Conservation (phyloP, 305 asterid species). For the Lippia alba region DNA sequence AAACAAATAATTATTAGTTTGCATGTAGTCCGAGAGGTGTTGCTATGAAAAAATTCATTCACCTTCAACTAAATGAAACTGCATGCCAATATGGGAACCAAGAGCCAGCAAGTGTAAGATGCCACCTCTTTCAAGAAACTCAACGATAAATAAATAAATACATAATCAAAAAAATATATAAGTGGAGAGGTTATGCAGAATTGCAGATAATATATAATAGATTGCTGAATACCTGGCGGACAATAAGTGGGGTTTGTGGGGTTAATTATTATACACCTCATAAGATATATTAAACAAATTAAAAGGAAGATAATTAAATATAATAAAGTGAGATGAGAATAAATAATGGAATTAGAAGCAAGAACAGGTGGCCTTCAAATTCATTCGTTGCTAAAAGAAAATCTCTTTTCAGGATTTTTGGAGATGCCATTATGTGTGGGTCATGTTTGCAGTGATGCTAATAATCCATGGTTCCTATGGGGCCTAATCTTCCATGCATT, state of each 20-base stretch:
- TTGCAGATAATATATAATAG: no score
- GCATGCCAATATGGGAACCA: slow-evolving; percentile 2
- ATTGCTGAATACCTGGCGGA: neutral
- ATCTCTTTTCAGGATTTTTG: neutral
- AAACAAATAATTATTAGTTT: no score
- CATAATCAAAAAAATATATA: neutral
- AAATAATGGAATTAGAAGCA: slow-evolving; percentile 10
- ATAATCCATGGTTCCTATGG: neutral
- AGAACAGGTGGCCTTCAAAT: slow-evolving; percentile 1
- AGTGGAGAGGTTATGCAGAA: neutral
- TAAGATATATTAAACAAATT: neutral
- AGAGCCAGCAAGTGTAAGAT: neutral
- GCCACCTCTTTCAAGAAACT: slow-evolving; percentile 1
- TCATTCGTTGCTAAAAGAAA: neutral
- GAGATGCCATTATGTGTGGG: neutral
- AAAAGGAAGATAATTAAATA: neutral
- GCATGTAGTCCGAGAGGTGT: no score
- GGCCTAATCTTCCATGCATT: neutral
- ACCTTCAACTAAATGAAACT: neutral
- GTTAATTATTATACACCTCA: neutral
- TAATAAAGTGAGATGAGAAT: neutral
- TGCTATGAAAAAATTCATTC: no score
- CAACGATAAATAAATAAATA: neutral
- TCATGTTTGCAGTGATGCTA: neutral
- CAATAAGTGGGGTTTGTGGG: slow-evolving; percentile 2